Conservation (phyloP, 2,329 filamentous ascomycete genomes). For the Dactylella cylindrospora region DNA sequence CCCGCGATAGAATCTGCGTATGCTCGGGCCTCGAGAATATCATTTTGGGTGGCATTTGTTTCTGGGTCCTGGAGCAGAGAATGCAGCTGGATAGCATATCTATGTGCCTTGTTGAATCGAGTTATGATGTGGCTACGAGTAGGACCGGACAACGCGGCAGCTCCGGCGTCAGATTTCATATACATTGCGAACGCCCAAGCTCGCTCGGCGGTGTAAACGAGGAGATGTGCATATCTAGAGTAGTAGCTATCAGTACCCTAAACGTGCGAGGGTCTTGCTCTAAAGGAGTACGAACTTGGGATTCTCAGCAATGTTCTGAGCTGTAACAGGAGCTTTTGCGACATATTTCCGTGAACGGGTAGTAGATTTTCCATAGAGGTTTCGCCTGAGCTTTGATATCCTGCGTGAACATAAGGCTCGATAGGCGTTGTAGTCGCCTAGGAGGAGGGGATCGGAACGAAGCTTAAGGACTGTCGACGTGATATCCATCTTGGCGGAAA, state of each 20-base stretch:
- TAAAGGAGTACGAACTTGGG: slow-evolving; percentile 65
- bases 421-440: slow-evolving; percentile 87
- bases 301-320: slow-evolving; percentile 72
- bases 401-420: slow-evolving; percentile 76
- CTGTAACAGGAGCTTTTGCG: slow-evolving; percentile 68
- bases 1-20: slow-evolving; percentile 78
- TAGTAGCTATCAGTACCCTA: slow-evolving; percentile 23
- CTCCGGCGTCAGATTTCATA: slow-evolving; percentile 77
- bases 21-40: slow-evolving; percentile 81
- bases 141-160: slow-evolving; percentile 74
- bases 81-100: slow-evolving; percentile 68
- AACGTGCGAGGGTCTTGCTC: neutral
- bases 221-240: slow-evolving; percentile 70
- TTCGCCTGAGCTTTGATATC: slow-evolving; percentile 79
- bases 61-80: slow-evolving; percentile 64
- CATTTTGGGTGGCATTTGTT: slow-evolving; percentile 68
- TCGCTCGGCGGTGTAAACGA: slow-evolving; percentile 82
- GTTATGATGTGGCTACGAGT: slow-evolving; percentile 87
- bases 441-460: slow-evolving; percentile 78
- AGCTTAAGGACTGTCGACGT: slow-evolving; percentile 78
- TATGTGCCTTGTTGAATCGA: slow-evolving; percentile 76
- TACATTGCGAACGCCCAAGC: slow-evolving; percentile 96
- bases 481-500: slow-evolving; percentile 70
- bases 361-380: slow-evolving; percentile 77
- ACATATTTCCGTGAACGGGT: slow-evolving; percentile 80